These are phyloP conservation scores for Luffa aegyptiaca DNA, from an alignment of 306 rosid genomes.

Conservation along the genomic window DNA sequence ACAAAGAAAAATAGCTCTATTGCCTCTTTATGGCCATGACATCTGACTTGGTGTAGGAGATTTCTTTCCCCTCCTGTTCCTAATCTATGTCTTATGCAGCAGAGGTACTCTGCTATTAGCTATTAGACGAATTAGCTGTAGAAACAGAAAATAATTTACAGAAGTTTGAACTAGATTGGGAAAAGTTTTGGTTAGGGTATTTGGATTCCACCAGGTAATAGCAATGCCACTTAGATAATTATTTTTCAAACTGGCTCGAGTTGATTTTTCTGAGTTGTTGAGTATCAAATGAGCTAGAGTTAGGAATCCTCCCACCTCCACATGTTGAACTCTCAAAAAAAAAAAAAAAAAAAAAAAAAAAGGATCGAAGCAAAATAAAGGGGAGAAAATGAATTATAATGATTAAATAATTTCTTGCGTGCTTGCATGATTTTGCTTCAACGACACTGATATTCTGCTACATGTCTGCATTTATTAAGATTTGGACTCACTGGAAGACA, in stretches of 20 bases:
- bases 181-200: neutral
- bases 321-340: no score
- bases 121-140: neutral
- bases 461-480: neutral
- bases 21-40: neutral
- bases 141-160: neutral
- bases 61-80: neutral
- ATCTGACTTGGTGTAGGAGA: neutral
- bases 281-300: no score
- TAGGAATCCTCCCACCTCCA: no score
- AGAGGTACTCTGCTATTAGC: neutral
- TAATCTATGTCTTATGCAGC: neutral
- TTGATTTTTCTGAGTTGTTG: neutral
- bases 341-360: no score
- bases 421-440: neutral
- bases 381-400: neutral
- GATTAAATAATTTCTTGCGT: neutral
- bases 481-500: neutral
- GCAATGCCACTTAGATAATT: neutral
- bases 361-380: neutral
- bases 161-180: neutral
- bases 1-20: neutral
- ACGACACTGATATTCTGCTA: neutral
- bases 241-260: neutral
- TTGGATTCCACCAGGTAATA: neutral